A percentile compares a stretch with the other conserved stretches of the same genome.
Evolutionary conservation across 495 filamentous ascomycete genomes (phyloP).

Genomic region (Penicillium desertorum): DNA sequence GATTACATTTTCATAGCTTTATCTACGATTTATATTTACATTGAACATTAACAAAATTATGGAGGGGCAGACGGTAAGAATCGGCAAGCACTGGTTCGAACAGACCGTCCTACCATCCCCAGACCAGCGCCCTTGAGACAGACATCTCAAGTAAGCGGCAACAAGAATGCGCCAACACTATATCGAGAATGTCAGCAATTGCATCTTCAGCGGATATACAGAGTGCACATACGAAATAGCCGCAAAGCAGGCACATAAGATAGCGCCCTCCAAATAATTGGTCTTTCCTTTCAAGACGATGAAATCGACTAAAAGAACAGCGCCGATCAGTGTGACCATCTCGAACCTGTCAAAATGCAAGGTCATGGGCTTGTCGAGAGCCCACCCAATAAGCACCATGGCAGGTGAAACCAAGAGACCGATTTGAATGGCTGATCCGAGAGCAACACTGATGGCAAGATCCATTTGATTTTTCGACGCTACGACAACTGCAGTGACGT

Average conservation of each 20-base stretch:
- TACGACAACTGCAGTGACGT: conserved; percentile 24
- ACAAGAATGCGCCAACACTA: conserved; percentile 5
- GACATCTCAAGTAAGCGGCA: neutral
- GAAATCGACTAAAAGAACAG: conserved; percentile 74
- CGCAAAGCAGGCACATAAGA: conserved; percentile 56
- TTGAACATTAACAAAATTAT: neutral
- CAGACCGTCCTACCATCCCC: neutral
- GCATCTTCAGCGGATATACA: neutral
- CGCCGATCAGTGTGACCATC: conserved; percentile 71
- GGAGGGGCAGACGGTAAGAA: neutral
- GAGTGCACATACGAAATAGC: conserved; percentile 18
- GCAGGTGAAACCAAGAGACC: conserved; percentile 46
- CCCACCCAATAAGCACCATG: conserved; percentile 68
- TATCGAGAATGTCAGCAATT: neutral
- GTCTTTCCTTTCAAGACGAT: conserved; percentile 71
- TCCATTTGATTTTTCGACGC: conserved; percentile 31
- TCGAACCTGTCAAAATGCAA: conserved; percentile 81
- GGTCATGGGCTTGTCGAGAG: conserved; percentile 61
- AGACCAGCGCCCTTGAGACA: too few species aligned
- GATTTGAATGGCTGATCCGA: conserved; percentile 31
- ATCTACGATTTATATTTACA: conserved; percentile 1
- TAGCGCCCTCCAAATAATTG: conserved; percentile 74
- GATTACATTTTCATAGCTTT: neutral
- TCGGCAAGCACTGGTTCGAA: neutral
- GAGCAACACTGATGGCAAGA: conserved; percentile 23